Base-by-base conservation (phyloP, 306 rosid species). In the Calophaca sinica region DNA sequence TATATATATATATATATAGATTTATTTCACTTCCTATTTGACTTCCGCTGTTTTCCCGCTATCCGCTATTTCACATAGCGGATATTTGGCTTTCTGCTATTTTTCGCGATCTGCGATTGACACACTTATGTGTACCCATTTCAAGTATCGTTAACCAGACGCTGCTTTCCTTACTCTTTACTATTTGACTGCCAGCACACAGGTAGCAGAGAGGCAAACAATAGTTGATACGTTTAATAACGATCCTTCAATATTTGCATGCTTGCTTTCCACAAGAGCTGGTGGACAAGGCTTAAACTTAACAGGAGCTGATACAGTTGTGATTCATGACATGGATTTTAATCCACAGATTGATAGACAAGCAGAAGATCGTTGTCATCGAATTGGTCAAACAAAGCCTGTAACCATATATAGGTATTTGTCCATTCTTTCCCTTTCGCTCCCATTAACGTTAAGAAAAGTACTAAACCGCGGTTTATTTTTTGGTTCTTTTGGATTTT, bases 261-360 rank as follows among this genome's bases (percentile, higher is more conserved):
- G 98, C 87, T 86, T 94, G 90, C 90, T 94, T 45, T 91, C 96
- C 39, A 94, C 98, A 3, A 90, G 98, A 86, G 98, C 98, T 28
- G 97, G 98, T 77, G 98, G 97, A 52, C 97, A 94, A 74, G 98
- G 98, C 55, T 84, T 94, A 86, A 91, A 94, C 90, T 80, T 90
- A 81, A 87, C 88, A 13, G 97, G 96, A 70, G 97, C 97, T 58
- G 97, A 94, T 68, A 91, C 97, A 0, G 98, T 94, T 65, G 90
- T 91, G 51, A 94, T 94, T 70, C 98, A 94, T 38, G 98, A 94
- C 84, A 91, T 94, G 98, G 98, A 90, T 88, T 94, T 94, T 88
- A 91, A 94, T 73, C 98, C 96, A 46, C 96, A 94, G 81, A 94
- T 90, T 67, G 98, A 94, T 52, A 89, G 93, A 14, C 98, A 94